Base-by-base conservation (phyloP, 495 filamentous ascomycete genomes). In the Neurospora sp. region DNA sequence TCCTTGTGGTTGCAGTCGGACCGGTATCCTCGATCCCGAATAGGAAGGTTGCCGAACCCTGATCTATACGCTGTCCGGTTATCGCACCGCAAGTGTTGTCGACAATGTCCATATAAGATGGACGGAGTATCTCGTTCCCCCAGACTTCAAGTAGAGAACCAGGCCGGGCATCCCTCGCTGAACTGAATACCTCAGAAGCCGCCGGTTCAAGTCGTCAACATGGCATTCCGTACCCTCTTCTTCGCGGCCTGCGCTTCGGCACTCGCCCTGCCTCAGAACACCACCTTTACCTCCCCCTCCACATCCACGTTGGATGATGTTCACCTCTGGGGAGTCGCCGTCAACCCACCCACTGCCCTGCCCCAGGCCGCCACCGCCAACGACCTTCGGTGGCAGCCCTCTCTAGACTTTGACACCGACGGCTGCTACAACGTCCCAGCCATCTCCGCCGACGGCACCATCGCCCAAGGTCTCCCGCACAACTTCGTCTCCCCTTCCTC, bases 391-490 rank as follows among this genome's bases (percentile, higher is more conserved):
- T 85, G 77, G 75, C 84, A 85, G 72, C 84, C 84, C 10, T 76
- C 80, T 2, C 79, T 85, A 73, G 84, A 85, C 75, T 85, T 84
- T 71, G 84, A 85, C 75, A 83, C 78, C 2, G 84, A 85, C 69
- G 78, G 84, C 14, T 85, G 84, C 77, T 85, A 85, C 75, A 84
- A 84, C 77, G 83, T 83, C 8, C 83, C 84, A 2, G 84, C 83
- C 62, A 84, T 85, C 71, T 76, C 72, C 54, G 77, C 79, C 6
- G 69, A 79, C 31, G 83, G 83, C 72, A 77, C 72, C 72, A 82
- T 84, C 66, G 80, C 73, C 46, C 73, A 80, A 5, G 84, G 84
- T 1, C 81, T 85, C 0, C 76, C 77, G 9, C 74, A 82, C 72
- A 70, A 76, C 39, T 83, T 75, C 27, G 78, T 77, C 23, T 80